Evolutionary conservation across 2,329 filamentous ascomycete genomes (phyloP).

Genomic region (Colletotrichum orbiculare): DNA sequence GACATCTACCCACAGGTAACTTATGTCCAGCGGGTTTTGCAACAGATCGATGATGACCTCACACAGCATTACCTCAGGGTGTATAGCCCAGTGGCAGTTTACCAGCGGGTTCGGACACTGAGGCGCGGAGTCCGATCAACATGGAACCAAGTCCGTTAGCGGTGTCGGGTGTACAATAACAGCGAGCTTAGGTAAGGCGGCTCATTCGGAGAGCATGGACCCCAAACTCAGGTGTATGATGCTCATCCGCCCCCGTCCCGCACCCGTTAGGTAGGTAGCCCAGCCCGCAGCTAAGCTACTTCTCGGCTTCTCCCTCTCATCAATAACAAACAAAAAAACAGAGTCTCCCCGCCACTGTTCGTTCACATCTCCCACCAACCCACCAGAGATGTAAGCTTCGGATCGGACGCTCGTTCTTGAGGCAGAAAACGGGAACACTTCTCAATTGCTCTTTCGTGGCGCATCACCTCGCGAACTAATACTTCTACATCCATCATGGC

Average conservation of each 20-base stretch:
- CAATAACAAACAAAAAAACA: constrained; percentile 32
- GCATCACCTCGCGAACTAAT: neutral
- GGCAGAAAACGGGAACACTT: constrained; percentile 25
- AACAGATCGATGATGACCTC: neutral
- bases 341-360: neutral
- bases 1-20: neutral
- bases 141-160: constrained; percentile 9
- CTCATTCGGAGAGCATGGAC: constrained; percentile 14
- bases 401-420: constrained; percentile 21
- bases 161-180: constrained; percentile 5
- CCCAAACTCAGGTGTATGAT: constrained; percentile 26
- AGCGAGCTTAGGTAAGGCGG: constrained; percentile 32
- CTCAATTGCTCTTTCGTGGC: constrained; percentile 21
- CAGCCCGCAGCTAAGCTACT: constrained; percentile 15
- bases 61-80: neutral
- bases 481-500: constrained; percentile 24
- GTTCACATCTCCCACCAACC: constrained; percentile 4
- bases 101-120: constrained; percentile 1
- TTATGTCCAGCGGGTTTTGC: neutral
- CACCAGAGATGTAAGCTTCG: constrained; percentile 33
- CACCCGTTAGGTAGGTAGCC: constrained; percentile 3
- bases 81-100: neutral
- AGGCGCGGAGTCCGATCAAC: constrained; percentile 13
- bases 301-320: constrained; percentile 27
- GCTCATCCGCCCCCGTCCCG: constrained; percentile 22